Evolutionary conservation across 495 filamentous ascomycete species (phyloP), one percentile per base, ranked within the genome.

Genomic region (Xylaria curta): DNA sequence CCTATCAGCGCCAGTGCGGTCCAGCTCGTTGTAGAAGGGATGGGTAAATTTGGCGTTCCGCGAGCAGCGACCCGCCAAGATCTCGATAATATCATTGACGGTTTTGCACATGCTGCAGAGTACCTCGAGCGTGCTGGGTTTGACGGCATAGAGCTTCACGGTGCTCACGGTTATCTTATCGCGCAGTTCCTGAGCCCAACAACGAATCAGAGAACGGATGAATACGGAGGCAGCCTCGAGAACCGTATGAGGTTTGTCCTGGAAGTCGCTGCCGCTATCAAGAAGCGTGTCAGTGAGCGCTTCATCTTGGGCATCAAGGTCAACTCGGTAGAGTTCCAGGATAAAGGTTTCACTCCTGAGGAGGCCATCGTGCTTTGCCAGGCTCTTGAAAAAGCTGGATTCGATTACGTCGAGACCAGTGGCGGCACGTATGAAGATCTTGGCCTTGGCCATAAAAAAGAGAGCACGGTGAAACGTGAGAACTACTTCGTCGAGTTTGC

Each of bases 401-500:
- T 91, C 73, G 90, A 92, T 75, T 91, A 89, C 76, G 87, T 91
- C 17, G 89, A 92, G 77, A 81, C 91, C 4, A 85, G 81, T 4
- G 90, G 90, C 46, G 90, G 90, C 10, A 92, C 89, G 0, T 80
- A 91, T 75, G 86, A 92, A 77, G 74, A 78, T 4, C 51, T 89
- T 6, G 87, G 80, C 0, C 86, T 89, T 67, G 59, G 70, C 36
- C 85, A 89, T 77, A 83, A 85, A 76, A 77, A 82, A 17, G 87
- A 90, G 68, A 84, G 80, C 46, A 89, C 87, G 5, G 79, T 79
- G 72, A 83, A 84, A 75, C 81, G 90, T n/a, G 89, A 91, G 76
- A 83, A 87, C 24, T 91, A 89, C 80, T 91, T 91, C 80, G 75
- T 91, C 61, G 87, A 91, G 7, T 91, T 90, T 70, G 90, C 90